phyloP scores from a whole-genome alignment of 208 protist species.

The Acanthamoeba lenticulata region DNA sequence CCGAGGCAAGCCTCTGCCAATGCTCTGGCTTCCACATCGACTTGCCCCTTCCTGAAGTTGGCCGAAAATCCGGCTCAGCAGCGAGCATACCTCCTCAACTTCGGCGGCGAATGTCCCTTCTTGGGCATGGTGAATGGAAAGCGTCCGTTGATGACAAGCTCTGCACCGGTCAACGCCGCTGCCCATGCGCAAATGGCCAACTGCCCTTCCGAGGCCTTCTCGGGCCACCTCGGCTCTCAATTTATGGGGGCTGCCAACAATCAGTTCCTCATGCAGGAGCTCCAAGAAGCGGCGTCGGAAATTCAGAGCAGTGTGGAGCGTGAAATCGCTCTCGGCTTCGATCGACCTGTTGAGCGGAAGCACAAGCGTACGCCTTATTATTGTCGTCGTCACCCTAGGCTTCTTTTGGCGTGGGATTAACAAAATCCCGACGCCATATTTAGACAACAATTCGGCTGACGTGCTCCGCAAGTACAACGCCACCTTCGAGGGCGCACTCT shows the following conservation, averaged over 20 bases:
- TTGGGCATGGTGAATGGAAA: slow-evolving; percentile 60
- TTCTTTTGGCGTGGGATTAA: neutral
- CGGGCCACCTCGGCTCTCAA: neutral
- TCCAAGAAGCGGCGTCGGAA: neutral
- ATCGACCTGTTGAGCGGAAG: neutral
- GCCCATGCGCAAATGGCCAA: slow-evolving; percentile 56
- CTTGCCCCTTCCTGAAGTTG: slow-evolving; percentile 70
- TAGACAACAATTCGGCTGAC: neutral
- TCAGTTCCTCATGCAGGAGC: slow-evolving; percentile 29
- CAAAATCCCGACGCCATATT: neutral
- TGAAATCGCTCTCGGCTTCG: slow-evolving; percentile 11
- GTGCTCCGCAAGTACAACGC: slow-evolving; percentile 48
- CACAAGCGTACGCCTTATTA: slow-evolving; percentile 43
- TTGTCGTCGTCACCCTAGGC: no score
- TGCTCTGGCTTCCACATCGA: neutral
- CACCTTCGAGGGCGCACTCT: slow-evolving; percentile 61
- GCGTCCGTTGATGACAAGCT: neutral
- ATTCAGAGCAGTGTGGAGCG: neutral
- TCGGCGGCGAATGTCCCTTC: slow-evolving; percentile 67
- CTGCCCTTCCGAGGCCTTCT: neutral
- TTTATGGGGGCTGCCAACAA: neutral
- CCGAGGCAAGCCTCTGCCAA: neutral
- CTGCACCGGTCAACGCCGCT: neutral
- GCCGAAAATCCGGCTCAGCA: neutral
- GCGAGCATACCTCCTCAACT: slow-evolving; percentile 39